Evolutionary conservation across 495 filamentous ascomycete genomes (phyloP).

Genomic region (Penicillium waksmanii): DNA sequence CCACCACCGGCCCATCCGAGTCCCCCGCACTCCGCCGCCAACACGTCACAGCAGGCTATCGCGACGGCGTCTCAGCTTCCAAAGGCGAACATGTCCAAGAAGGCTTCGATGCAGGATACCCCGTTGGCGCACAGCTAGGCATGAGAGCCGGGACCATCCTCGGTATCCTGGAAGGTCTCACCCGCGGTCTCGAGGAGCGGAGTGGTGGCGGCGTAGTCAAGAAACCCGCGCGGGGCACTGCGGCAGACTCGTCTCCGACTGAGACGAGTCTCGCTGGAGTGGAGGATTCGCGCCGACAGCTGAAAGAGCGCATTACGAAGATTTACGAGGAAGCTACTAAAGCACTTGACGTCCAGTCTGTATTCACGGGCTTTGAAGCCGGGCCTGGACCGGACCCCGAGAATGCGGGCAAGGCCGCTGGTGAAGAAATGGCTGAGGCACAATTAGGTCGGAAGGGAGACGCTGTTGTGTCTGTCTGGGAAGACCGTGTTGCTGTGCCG

Average conservation of each 20-base stretch:
- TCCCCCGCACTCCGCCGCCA: constrained; percentile 72
- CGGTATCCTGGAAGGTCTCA: constrained; percentile 71
- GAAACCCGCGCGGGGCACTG: constrained; percentile 32
- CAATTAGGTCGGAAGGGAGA: constrained; percentile 37
- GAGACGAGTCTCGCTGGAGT: constrained; percentile 15
- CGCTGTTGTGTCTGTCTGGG: constrained; percentile 50
- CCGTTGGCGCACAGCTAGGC: constrained; percentile 77
- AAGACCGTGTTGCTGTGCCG: constrained; percentile 49
- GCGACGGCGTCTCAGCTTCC: constrained; percentile 76
- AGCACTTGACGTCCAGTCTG: constrained; percentile 62
- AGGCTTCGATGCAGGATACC: constrained; percentile 89
- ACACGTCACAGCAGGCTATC: constrained; percentile 87
- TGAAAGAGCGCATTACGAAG: constrained; percentile 36
- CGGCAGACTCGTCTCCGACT: neutral
- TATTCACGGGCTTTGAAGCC: constrained; percentile 62
- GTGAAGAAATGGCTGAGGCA: constrained; percentile 29
- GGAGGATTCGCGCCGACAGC: constrained; percentile 28
- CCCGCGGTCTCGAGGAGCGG: constrained; percentile 40
- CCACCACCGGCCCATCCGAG: constrained; percentile 59
- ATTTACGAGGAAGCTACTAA: constrained; percentile 56
- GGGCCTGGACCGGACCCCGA: constrained; percentile 9
- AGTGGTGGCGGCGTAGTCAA: constrained; percentile 30
- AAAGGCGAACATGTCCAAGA: constrained; percentile 73
- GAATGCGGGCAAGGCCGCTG: neutral
- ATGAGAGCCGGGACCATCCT: constrained; percentile 69